Conservation (phyloP, 2,329 filamentous ascomycete genomes). For the Dryadomyces quercivorus region DNA sequence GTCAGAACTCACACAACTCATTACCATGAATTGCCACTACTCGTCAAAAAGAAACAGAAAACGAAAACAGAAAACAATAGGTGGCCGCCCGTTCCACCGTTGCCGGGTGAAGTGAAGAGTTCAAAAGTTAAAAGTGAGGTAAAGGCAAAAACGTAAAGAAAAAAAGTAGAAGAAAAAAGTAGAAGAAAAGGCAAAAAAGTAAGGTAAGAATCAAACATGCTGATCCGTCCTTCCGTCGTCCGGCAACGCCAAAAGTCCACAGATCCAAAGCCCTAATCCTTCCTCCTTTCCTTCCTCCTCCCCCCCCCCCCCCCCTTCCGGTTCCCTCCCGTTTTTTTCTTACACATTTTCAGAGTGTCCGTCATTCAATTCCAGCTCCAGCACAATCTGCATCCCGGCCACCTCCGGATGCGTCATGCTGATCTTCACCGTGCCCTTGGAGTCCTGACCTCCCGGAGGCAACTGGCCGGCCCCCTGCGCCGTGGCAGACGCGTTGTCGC, state of each 20-base stretch:
- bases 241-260: background rate
- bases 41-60: too few relatives aligned
- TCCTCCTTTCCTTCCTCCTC: background rate
- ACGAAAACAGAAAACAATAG: too few relatives aligned
- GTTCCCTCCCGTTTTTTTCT: too few relatives aligned
- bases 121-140: too few relatives aligned
- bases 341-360: slow-evolving; percentile 47
- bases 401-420: slow-evolving; percentile 89
- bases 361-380: slow-evolving; percentile 88
- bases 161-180: background rate
- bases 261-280: background rate
- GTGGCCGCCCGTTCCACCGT: too few relatives aligned
- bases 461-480: slow-evolving; percentile 5
- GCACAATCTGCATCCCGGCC: slow-evolving; percentile 71
- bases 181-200: background rate
- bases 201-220: background rate
- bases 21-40: too few relatives aligned
- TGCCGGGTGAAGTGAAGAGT: too few relatives aligned
- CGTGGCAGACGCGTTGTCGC: slow-evolving; percentile 18
- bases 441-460: slow-evolving; percentile 23
- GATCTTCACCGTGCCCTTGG: slow-evolving; percentile 76
- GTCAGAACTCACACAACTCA: too few relatives aligned
- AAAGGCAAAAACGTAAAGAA: background rate
- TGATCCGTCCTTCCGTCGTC: background rate
- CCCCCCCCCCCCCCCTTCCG: background rate